These are phyloP conservation scores for Cordyceps cateniannulata DNA, from an alignment of 2,329 filamentous ascomycete species.

Conservation along the genomic window DNA sequence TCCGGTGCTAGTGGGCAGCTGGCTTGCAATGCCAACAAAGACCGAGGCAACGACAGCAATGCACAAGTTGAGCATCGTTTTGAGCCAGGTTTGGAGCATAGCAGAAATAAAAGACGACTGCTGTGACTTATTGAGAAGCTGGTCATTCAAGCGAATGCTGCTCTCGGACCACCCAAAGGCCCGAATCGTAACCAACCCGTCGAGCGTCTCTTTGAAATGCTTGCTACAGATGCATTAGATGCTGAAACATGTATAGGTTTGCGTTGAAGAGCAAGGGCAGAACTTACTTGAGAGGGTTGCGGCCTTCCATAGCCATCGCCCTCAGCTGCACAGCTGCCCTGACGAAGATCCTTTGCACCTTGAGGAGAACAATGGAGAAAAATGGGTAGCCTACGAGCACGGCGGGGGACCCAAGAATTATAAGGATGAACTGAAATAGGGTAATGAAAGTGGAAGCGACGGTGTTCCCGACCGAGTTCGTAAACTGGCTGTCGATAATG, in stretches of 20 bases:
- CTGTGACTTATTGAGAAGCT: slow-evolving; percentile 3
- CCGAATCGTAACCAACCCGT: slow-evolving; percentile 4
- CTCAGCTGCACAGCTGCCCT: background rate
- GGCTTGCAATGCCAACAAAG: slow-evolving; percentile 5
- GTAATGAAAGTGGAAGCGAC: background rate
- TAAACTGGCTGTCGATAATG: slow-evolving; percentile 3
- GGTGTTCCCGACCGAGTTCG: background rate
- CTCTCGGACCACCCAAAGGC: slow-evolving; percentile 4
- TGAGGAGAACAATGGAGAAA: background rate
- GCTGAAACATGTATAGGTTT: no score
- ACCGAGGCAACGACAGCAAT: slow-evolving; percentile 5
- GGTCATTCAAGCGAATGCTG: background rate
- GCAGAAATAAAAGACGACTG: background rate
- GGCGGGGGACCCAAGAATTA: background rate
- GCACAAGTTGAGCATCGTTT: background rate
- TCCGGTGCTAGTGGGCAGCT: slow-evolving; percentile 1
- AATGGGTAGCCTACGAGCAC: slow-evolving; percentile 2
- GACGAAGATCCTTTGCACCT: background rate
- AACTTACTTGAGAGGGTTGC: slow-evolving; percentile 4
- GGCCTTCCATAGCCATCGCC: slow-evolving; percentile 1
- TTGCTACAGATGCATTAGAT: background rate
- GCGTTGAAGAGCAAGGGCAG: background rate
- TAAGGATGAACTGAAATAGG: background rate
- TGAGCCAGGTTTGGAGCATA: slow-evolving; percentile 3
- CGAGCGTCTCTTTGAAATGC: slow-evolving; percentile 5